Conservation (phyloP, 2,329 filamentous ascomycete species). For the Aspergillus brasiliensis region DNA sequence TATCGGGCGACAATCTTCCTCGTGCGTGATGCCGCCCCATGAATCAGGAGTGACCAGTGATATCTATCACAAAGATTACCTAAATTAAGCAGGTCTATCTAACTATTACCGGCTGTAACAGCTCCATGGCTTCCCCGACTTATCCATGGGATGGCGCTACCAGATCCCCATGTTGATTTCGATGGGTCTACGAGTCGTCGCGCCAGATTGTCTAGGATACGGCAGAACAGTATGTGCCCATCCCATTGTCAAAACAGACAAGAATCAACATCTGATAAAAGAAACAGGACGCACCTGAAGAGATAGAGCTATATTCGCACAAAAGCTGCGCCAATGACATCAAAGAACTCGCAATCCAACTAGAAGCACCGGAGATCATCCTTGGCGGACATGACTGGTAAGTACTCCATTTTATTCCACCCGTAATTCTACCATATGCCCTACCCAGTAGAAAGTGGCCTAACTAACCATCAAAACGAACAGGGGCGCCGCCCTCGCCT, state of each 20-base stretch:
- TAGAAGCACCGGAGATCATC: constrained; percentile 64
- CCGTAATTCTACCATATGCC: too few relatives aligned
- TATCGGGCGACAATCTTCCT: constrained; percentile 58
- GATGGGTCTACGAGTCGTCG: constrained; percentile 76
- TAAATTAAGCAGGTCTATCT: neutral
- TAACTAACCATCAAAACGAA: neutral
- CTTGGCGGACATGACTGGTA: constrained; percentile 89
- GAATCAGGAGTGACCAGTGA: neutral
- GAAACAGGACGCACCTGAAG: constrained; percentile 60
- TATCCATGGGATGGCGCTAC: constrained; percentile 83
- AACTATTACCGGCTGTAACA: constrained; percentile 21
- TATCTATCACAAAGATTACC: neutral
- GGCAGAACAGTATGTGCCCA: constrained; percentile 66
- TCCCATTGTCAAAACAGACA: too few relatives aligned
- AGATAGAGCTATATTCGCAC: constrained; percentile 65
- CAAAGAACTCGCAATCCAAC: constrained; percentile 66
- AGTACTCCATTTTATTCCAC: too few relatives aligned
- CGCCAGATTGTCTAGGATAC: constrained; percentile 85
- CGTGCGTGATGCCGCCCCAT: constrained; percentile 35
- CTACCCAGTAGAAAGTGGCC: too few relatives aligned
- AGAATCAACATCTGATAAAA: too few relatives aligned
- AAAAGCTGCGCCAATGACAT: constrained; percentile 77
- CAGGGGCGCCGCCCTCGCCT: constrained; percentile 75
- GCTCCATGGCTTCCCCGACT: constrained; percentile 81
- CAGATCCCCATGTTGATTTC: constrained; percentile 77